phyloP scores from a whole-genome alignment of 1,139 yeast genomes.

The Meyerozyma carpophila region DNA sequence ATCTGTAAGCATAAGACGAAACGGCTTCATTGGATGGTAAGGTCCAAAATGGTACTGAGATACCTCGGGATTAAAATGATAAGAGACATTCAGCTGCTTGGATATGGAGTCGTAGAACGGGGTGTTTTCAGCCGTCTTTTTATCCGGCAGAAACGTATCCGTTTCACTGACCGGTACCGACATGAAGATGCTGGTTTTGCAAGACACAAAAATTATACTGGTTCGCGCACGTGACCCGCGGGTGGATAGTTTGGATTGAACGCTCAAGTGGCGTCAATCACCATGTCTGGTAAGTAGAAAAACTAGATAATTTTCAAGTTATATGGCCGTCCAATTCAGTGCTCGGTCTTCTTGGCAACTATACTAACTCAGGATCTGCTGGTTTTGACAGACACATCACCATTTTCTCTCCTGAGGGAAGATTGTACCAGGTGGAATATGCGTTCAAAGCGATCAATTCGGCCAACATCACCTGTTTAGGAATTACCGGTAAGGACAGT shows the following conservation, averaged over 20 bases:
- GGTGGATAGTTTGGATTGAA: neutral
- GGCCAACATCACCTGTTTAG: constrained; percentile 84
- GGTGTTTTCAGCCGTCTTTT: constrained; percentile 48
- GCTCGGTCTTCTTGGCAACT: constrained; percentile 14
- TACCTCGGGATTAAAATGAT: constrained; percentile 83
- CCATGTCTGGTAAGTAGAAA: neutral
- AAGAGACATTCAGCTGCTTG: constrained; percentile 59
- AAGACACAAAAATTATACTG: neutral
- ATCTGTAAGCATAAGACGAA: constrained; percentile 88
- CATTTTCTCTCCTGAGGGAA: constrained; percentile 96
- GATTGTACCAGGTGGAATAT: constrained; percentile 94
- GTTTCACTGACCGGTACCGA: constrained; percentile 15
- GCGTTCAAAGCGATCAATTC: constrained; percentile 97
- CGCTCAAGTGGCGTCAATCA: neutral
- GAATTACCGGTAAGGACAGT: constrained; percentile 79
- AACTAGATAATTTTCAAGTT: neutral
- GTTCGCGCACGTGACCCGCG: neutral
- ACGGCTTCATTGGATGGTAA: constrained; percentile 98
- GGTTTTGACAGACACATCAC: constrained; percentile 99
- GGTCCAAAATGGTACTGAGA: constrained; percentile 85
- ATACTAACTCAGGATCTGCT: constrained; percentile 50
- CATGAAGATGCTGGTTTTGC: constrained; percentile 7
- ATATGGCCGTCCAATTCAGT: neutral
- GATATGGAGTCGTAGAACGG: constrained; percentile 52
- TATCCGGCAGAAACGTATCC: constrained; percentile 45